Evolutionary conservation across 2,329 filamentous ascomycete species (phyloP), one percentile per base, ranked within the genome.

Genomic region (Exophiala xenobiotica): DNA sequence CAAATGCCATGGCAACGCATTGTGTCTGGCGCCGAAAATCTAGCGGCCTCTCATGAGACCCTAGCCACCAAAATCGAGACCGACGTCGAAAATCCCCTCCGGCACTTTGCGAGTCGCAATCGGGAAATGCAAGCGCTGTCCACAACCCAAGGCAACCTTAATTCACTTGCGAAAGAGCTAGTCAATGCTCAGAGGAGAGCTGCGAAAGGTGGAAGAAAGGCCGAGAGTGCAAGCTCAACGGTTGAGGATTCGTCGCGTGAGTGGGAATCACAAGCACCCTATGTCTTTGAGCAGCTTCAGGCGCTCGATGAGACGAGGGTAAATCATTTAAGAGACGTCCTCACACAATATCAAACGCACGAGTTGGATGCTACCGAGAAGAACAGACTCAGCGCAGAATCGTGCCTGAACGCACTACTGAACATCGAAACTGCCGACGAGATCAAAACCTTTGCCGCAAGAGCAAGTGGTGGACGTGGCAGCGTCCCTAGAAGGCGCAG

Each of bases 211-310:
- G 79, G 80, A 47, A 90, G 86, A 70, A 90, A 83, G 46, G 68
- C 68, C 63, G 79, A 85, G 2, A 82, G 83, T 52, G 95, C 93
- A 69, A 78, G 82, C 8, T 76, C 82, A 14, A 85, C 84, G 58
- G 81, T 95, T 37, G 88, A 95, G 58, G 83, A 83, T 54, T 86
- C 90, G n/a, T 82, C 78, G 38, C 80, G 86, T 59, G 87, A 95
- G 67, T 99, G 93, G 93, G 86, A 96, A 49, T 90, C 90, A 1
- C 90, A 96, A 68, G 90, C 93, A 11, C 93, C 93, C 1, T 97
- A 89, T 70, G 87, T 96, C 54, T 96, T 95, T 65, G 93, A 99
- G 71, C 87, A 86, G 54, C 80, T 99, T 20, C 93, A 99, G 68
- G 86, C 88, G 4, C 76, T 95, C 24, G 93, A 99, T 66, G 93